Conservation (phyloP, 176 grass and related monocot species). For the Rhynchospora breviuscula region DNA sequence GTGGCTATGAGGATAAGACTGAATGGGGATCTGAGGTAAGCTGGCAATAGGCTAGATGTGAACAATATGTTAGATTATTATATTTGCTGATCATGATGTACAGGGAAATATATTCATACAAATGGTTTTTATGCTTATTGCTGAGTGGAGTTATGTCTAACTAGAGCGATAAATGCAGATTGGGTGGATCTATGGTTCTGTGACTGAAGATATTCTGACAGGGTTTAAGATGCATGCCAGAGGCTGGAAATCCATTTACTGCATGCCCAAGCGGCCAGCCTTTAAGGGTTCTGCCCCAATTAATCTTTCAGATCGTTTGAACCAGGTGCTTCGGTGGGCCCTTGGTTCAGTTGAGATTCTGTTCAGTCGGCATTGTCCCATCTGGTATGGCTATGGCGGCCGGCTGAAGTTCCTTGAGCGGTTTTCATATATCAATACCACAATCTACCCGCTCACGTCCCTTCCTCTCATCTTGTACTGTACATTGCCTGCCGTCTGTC, state of each 20-base stretch:
- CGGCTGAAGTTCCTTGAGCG: conserved; percentile 78
- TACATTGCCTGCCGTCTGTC: conserved; percentile 72
- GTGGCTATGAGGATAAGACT: conserved; percentile 95
- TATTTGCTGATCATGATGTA: background rate
- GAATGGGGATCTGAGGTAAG: conserved; percentile 88
- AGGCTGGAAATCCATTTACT: conserved; percentile 82
- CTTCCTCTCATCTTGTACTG: conserved; percentile 77
- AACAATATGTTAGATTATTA: background rate
- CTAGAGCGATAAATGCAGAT: conserved; percentile 47
- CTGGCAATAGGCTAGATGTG: background rate
- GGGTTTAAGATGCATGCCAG: conserved; percentile 95
- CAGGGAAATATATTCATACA: background rate
- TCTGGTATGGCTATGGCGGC: conserved; percentile 86
- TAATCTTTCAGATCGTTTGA: conserved; percentile 87
- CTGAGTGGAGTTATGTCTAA: background rate
- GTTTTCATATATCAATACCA: conserved; percentile 88
- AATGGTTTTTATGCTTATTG: background rate
- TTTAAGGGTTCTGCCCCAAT: conserved; percentile 92
- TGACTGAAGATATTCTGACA: conserved; percentile 91
- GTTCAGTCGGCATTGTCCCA: conserved; percentile 85
- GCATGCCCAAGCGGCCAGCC: conserved; percentile 75
- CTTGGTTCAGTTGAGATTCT: conserved; percentile 91
- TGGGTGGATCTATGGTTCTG: conserved; percentile 96
- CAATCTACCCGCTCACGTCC: conserved; percentile 81
- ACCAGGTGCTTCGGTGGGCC: conserved; percentile 89